Evolutionary conservation across 2,329 filamentous ascomycete species (phyloP).

Genomic region (Trichoderma atrobrunneum): DNA sequence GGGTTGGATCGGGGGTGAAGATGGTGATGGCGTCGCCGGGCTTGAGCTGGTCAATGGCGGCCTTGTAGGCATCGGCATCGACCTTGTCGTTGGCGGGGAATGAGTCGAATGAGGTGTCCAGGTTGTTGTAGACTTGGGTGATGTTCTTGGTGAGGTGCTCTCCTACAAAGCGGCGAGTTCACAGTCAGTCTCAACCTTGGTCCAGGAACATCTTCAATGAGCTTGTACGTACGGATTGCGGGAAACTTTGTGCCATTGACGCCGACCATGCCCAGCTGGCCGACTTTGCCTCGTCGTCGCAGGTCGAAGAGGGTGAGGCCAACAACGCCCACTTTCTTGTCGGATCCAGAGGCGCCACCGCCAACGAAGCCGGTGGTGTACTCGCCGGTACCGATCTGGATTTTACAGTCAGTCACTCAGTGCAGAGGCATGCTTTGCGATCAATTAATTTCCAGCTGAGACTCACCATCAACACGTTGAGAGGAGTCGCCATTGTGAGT

Average conservation of each 20-base stretch:
- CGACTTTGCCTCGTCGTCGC: conserved; percentile 82
- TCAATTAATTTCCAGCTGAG: background rate
- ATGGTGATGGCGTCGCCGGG: conserved; percentile 89
- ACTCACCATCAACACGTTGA: conserved; percentile 67
- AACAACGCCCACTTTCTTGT: conserved; percentile 96
- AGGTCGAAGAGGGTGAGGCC: conserved; percentile 87
- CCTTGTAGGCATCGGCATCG: conserved; percentile 82
- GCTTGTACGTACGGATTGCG: conserved; percentile 67
- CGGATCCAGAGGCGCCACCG: conserved; percentile 75
- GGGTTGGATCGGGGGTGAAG: conserved; percentile 91
- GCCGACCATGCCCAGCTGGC: conserved; percentile 82
- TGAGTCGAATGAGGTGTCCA: conserved; percentile 83
- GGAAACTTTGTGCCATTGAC: conserved; percentile 87
- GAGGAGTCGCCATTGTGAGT: conserved; percentile 52
- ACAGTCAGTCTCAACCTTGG: background rate
- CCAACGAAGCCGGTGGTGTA: conserved; percentile 96
- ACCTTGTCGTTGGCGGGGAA: conserved; percentile 71
- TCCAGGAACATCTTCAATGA: no score
- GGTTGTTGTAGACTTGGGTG: conserved; percentile 77
- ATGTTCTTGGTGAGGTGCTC: conserved; percentile 88
- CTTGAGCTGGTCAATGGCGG: conserved; percentile 77
- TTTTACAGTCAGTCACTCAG: background rate
- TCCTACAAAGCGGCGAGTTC: conserved; percentile 44
- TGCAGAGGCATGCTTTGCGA: background rate
- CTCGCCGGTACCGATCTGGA: conserved; percentile 82